Evolutionary conservation across 305 asterid genomes (phyloP).

Genomic region (Nicotiana rustica): DNA sequence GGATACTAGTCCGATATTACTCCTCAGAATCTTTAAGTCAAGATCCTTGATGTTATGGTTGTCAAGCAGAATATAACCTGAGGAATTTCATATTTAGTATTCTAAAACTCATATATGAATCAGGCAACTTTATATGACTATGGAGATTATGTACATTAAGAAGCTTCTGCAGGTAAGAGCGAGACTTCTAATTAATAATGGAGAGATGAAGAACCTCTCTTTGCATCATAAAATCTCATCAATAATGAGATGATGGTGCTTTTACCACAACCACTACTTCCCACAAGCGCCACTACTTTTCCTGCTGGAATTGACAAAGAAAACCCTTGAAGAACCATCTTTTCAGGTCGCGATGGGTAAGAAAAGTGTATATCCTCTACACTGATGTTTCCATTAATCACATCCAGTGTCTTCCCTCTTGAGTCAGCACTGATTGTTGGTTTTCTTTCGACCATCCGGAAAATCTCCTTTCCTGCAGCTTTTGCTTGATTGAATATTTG

Average conservation of each 20-base stretch:
- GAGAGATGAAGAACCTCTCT: slow-evolving; percentile 50
- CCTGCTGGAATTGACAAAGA: slow-evolving; percentile 86
- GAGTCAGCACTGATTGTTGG: slow-evolving; percentile 55
- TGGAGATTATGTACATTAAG: background rate
- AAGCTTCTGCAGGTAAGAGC: background rate
- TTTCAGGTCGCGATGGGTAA: slow-evolving; percentile 73
- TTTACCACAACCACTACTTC: slow-evolving; percentile 88
- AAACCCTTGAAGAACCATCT: slow-evolving; percentile 68
- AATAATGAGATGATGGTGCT: slow-evolving; percentile 82
- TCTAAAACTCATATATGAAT: too few species aligned
- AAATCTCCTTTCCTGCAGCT: slow-evolving; percentile 88
- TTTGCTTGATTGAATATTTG: slow-evolving; percentile 85
- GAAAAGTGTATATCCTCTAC: slow-evolving; percentile 64
- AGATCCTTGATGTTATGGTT: slow-evolving; percentile 71
- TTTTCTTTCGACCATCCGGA: slow-evolving; percentile 71
- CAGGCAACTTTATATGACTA: too few species aligned
- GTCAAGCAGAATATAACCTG: slow-evolving; percentile 81
- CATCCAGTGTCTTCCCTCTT: slow-evolving; percentile 52
- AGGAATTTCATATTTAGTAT: slow-evolving; percentile 31
- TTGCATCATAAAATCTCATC: slow-evolving; percentile 75
- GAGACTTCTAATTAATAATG: background rate
- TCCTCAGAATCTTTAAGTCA: slow-evolving; percentile 73
- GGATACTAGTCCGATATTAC: slow-evolving; percentile 78
- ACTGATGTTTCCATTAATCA: slow-evolving; percentile 62
- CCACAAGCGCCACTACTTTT: slow-evolving; percentile 76